Conservation (phyloP, 305 asterid genomes). For the Plantago coronopus region DNA sequence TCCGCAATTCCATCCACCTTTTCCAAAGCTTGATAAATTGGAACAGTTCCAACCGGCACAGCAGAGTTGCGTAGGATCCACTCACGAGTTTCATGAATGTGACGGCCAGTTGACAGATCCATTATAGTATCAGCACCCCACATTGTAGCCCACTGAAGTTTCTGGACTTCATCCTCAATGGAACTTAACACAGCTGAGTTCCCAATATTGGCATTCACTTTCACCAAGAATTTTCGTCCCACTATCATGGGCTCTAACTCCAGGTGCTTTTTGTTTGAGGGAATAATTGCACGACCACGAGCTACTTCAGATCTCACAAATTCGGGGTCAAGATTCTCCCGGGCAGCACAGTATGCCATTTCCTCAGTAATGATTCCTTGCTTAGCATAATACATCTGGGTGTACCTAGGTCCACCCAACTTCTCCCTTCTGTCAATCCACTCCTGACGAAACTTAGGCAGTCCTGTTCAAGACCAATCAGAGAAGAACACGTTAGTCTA, state of each 20-base stretch:
- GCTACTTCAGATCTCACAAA: slow-evolving; percentile 91
- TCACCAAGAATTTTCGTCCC: slow-evolving; percentile 92
- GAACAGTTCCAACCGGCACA: slow-evolving; percentile 94
- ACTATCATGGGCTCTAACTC: slow-evolving; percentile 96
- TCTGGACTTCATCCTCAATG: slow-evolving; percentile 95
- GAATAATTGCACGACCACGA: slow-evolving; percentile 96
- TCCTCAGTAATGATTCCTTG: slow-evolving; percentile 88
- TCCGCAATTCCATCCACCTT: slow-evolving; percentile 93
- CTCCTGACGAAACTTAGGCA: slow-evolving; percentile 78
- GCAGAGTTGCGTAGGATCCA: slow-evolving; percentile 97
- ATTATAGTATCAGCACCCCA: slow-evolving; percentile 98
- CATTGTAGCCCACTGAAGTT: slow-evolving; percentile 98
- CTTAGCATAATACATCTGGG: slow-evolving; percentile 94
- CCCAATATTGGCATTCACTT: slow-evolving; percentile 91
- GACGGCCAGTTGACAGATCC: slow-evolving; percentile 97
- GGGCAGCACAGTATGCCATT: slow-evolving; percentile 92
- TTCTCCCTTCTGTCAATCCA: slow-evolving; percentile 87
- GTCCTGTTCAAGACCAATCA: slow-evolving; percentile 42
- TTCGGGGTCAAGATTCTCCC: slow-evolving; percentile 85
- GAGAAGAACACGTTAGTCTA: background rate
- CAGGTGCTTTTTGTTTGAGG: slow-evolving; percentile 84
- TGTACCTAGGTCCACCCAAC: slow-evolving; percentile 67
- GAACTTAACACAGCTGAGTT: slow-evolving; percentile 95
- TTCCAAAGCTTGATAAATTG: slow-evolving; percentile 91
- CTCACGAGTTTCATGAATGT: slow-evolving; percentile 96